Percentiles rank a stretch among this genome's conserved stretches.
These are phyloP conservation scores for Spencermartinsiella europaea DNA, from an alignment of 805 yeast species.

Conservation along the genomic window DNA sequence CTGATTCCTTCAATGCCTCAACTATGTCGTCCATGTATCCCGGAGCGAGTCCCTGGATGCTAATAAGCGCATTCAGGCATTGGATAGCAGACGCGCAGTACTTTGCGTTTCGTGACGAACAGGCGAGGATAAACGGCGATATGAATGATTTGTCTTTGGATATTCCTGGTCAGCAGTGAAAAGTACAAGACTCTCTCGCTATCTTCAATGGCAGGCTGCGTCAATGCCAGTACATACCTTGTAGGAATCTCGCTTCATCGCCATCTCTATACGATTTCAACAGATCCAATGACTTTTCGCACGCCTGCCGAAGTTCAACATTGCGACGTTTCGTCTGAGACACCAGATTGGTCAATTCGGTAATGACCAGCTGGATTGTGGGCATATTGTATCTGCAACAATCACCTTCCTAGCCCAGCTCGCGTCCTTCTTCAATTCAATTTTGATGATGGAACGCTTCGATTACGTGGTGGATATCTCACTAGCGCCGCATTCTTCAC, in stretches of 20 bases:
- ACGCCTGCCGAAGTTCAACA: constrained; percentile 56
- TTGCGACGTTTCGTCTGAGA: constrained; percentile 69
- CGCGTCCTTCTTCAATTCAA: too few relatives aligned
- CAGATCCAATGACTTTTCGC: constrained; percentile 48
- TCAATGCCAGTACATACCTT: constrained; percentile 24
- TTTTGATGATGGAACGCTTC: too few relatives aligned
- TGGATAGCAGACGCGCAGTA: constrained; percentile 68
- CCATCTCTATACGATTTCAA: constrained; percentile 35
- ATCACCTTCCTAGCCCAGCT: too few relatives aligned
- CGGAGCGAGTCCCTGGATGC: constrained; percentile 49
- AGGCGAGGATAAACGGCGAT: constrained; percentile 65
- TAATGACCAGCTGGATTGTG: constrained; percentile 42
- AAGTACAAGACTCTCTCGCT: too few relatives aligned
- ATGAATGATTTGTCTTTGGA: constrained; percentile 49
- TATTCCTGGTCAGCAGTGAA: neutral
- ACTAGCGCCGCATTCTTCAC: too few relatives aligned
- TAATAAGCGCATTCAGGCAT: constrained; percentile 57
- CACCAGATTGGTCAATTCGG: constrained; percentile 57
- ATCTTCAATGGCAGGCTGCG: too few relatives aligned
- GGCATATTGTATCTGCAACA: too few relatives aligned
- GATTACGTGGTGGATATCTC: too few relatives aligned
- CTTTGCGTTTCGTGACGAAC: constrained; percentile 71
- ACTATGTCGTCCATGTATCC: constrained; percentile 49
- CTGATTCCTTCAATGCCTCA: constrained; percentile 65
- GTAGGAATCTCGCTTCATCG: constrained; percentile 22